These are phyloP conservation scores for Clitopilus passeckerianus DNA, from an alignment of 768 basidiomycete genomes.

Conservation along the genomic window DNA sequence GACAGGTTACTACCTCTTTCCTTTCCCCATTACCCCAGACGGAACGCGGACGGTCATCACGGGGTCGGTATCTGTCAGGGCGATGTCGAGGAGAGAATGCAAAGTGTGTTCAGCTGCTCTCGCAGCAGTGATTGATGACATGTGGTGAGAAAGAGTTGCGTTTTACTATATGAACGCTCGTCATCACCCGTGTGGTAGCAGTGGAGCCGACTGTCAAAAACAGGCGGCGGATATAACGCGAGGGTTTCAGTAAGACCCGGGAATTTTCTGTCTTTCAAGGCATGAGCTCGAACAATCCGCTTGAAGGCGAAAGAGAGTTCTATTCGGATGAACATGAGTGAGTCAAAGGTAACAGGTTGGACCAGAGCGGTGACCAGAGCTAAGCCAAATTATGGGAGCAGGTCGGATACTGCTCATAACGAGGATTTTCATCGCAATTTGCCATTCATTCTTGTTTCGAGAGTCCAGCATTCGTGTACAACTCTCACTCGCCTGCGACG, in stretches of 20 bases:
- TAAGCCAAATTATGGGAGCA: too few species aligned
- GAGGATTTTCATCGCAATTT: too few species aligned
- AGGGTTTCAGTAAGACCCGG: not conserved
- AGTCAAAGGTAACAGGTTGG: too few species aligned
- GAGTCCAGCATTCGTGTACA: too few species aligned
- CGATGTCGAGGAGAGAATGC: not conserved
- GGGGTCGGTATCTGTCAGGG: not conserved
- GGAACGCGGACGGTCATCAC: not conserved
- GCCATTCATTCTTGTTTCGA: too few species aligned
- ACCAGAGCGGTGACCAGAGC: too few species aligned
- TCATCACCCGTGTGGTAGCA: not conserved
- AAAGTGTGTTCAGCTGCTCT: not conserved
- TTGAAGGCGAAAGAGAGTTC: too few species aligned
- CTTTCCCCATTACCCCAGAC: not conserved
- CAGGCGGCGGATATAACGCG: not conserved
- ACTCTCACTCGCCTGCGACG: too few species aligned
- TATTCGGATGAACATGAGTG: too few species aligned
- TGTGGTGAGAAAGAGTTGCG: not conserved
- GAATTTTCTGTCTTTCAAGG: not conserved
- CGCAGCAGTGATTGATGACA: not conserved
- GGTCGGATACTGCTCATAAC: too few species aligned
- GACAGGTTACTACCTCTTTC: not conserved
- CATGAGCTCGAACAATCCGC: too few species aligned
- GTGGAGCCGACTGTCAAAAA: not conserved
- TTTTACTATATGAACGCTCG: not conserved